These are phyloP conservation scores for Smittium culicis DNA, from an alignment of 371 early-diverging fungal genomes.

Conservation along the genomic window DNA sequence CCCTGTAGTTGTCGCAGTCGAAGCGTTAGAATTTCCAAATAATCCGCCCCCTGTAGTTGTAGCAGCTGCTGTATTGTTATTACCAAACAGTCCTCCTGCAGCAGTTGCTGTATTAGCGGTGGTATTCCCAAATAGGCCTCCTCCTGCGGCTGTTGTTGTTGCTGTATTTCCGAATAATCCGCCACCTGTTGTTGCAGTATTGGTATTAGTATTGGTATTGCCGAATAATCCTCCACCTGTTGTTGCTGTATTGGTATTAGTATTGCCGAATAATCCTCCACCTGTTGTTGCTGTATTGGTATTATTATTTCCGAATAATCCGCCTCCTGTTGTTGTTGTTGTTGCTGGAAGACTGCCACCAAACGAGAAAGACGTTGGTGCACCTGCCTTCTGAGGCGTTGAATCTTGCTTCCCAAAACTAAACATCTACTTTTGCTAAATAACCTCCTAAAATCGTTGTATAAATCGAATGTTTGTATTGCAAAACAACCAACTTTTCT, in stretches of 20 bases:
- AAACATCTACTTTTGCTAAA: no score
- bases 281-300: background rate
- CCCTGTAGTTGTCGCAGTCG: background rate
- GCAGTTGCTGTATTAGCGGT: background rate
- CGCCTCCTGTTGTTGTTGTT: background rate
- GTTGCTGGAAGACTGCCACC: background rate
- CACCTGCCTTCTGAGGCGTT: background rate
- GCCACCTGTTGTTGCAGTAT: background rate
- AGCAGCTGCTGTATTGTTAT: background rate
- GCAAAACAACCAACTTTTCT: no score
- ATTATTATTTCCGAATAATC: background rate
- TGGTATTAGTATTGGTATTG: background rate
- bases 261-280: background rate
- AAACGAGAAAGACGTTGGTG: background rate
- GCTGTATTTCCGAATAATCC: background rate
- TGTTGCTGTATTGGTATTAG: background rate
- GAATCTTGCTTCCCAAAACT: background rate
- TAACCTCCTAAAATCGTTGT: no score
- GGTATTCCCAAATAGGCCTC: background rate
- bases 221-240: background rate
- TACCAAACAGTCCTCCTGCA: background rate
- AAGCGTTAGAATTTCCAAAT: background rate
- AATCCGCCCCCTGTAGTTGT: background rate
- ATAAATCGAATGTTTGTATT: no score
- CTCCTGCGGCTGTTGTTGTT: background rate